phyloP scores from a whole-genome alignment of 768 basidiomycete genomes.

The Xerocomus spinulosus region DNA sequence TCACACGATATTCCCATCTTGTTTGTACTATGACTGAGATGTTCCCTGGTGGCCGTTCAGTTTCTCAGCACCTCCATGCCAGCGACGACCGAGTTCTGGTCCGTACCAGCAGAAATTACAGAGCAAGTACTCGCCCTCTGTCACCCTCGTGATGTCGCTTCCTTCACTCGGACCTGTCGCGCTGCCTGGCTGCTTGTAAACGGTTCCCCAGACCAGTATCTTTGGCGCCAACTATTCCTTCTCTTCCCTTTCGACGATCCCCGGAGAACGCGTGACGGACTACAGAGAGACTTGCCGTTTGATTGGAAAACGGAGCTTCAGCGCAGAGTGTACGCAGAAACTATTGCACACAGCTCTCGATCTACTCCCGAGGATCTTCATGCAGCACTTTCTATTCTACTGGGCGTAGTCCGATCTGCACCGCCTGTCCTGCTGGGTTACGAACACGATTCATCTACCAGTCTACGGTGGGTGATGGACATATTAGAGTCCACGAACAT shows the following conservation, averaged over 20 bases:
- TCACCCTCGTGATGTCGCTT: constrained; percentile 53
- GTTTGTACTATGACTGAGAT: too few relatives aligned
- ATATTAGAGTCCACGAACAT: constrained; percentile 36
- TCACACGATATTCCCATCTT: too few relatives aligned
- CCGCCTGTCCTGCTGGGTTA: constrained; percentile 24
- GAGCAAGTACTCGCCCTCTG: constrained; percentile 40
- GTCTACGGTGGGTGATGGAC: constrained; percentile 44
- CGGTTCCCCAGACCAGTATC: constrained; percentile 46
- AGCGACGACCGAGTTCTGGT: neutral
- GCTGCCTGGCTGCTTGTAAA: constrained; percentile 47
- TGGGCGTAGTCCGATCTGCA: constrained; percentile 37
- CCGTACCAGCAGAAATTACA: constrained; percentile 48
- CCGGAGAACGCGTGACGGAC: constrained; percentile 28
- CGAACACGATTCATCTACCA: constrained; percentile 33
- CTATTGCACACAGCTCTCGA: constrained; percentile 17
- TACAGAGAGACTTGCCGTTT: constrained; percentile 11
- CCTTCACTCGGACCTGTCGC: constrained; percentile 55
- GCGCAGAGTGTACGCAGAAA: constrained; percentile 40
- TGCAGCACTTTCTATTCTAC: constrained; percentile 37
- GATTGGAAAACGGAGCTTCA: constrained; percentile 39
- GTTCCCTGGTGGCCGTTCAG: too few relatives aligned
- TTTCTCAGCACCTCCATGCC: too few relatives aligned
- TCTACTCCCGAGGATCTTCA: constrained; percentile 26
- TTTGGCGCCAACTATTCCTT: constrained; percentile 69
- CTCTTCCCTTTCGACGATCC: constrained; percentile 60